Percentiles rank a stretch among this genome's conserved stretches.
Conservation (phyloP, 1,284 basidiomycete species). For the Earliella scabrosa region DNA sequence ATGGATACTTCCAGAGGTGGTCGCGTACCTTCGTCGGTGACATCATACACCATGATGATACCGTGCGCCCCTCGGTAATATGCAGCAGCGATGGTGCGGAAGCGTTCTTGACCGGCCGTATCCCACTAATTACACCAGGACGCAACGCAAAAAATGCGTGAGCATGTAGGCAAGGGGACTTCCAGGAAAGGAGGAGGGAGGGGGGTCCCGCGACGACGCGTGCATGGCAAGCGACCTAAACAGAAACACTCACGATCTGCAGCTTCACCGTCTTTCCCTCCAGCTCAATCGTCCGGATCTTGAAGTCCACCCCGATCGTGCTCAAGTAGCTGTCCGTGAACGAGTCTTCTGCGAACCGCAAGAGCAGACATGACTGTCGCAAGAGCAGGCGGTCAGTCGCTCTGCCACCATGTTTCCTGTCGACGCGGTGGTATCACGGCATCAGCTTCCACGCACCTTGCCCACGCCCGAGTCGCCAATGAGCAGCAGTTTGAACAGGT, state of each 20-base stretch:
- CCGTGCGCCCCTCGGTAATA: slow-evolving; percentile 98
- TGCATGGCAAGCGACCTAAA: too few species aligned
- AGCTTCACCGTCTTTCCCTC: slow-evolving; percentile 99
- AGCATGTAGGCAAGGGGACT: neutral
- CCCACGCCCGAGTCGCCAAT: slow-evolving; percentile 96
- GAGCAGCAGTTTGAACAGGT: slow-evolving; percentile 94
- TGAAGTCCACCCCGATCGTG: slow-evolving; percentile 99
- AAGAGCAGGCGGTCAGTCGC: too few species aligned
- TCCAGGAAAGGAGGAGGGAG: neutral
- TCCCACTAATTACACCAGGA: too few species aligned
- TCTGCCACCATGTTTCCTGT: too few species aligned
- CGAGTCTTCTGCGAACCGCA: slow-evolving; percentile 99
- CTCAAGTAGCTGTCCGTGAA: slow-evolving; percentile 99
- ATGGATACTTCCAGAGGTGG: too few species aligned
- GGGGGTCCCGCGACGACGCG: too few species aligned
- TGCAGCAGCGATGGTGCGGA: slow-evolving; percentile 97
- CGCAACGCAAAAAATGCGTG: too few species aligned
- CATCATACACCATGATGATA: slow-evolving; percentile 99
- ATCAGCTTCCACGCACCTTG: slow-evolving; percentile 60
- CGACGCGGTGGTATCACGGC: slow-evolving; percentile 8
- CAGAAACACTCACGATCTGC: slow-evolving; percentile 86
- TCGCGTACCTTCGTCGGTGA: slow-evolving; percentile 92
- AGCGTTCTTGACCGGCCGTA: slow-evolving; percentile 96
- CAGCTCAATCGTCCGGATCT: slow-evolving; percentile 99
- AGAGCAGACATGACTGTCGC: slow-evolving; percentile 90